phyloP scores from a whole-genome alignment of 2,329 filamentous ascomycete species.

The Cladorrhinum sp. region DNA sequence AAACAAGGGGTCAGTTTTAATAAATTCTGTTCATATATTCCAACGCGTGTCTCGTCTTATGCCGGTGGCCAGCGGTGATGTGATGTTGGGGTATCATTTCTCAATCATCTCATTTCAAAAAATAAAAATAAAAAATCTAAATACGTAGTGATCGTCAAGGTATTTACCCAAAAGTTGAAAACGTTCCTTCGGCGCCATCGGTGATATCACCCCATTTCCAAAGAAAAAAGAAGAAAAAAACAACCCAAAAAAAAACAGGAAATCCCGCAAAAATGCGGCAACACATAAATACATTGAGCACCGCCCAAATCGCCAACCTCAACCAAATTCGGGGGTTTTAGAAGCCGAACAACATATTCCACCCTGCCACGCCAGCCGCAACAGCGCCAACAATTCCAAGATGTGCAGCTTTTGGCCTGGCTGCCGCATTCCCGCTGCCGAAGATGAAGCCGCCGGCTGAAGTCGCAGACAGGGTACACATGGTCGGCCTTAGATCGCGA shows the following conservation, averaged over 20 bases:
- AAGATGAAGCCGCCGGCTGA: constrained; percentile 27
- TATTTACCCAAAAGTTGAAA: too few relatives aligned
- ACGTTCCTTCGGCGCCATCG: too few relatives aligned
- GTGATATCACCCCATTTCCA: background rate
- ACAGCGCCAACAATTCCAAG: constrained; percentile 27
- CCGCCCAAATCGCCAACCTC: too few relatives aligned
- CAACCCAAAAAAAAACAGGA: background rate
- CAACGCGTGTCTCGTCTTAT: too few relatives aligned
- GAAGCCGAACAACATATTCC: constrained; percentile 14
- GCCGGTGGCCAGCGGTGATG: too few relatives aligned
- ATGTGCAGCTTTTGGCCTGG: constrained; percentile 28
- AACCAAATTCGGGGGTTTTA: too few relatives aligned
- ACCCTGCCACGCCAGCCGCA: constrained; percentile 24
- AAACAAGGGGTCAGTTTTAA: background rate
- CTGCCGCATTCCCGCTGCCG: constrained; percentile 27
- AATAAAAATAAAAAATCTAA: background rate
- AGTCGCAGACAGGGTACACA: constrained; percentile 37
- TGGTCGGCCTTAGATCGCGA: constrained; percentile 39
- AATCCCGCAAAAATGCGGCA: too few relatives aligned
- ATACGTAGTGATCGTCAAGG: too few relatives aligned
- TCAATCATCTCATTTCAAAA: background rate
- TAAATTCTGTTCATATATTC: background rate
- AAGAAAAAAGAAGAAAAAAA: background rate
- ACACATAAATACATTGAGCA: too few relatives aligned
- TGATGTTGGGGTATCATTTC: background rate